A percentile compares a stretch with the other conserved stretches of the same genome.
These are phyloP conservation scores for Epichloe glyceriae DNA, from an alignment of 2,329 filamentous ascomycete genomes.

Conservation along the genomic window DNA sequence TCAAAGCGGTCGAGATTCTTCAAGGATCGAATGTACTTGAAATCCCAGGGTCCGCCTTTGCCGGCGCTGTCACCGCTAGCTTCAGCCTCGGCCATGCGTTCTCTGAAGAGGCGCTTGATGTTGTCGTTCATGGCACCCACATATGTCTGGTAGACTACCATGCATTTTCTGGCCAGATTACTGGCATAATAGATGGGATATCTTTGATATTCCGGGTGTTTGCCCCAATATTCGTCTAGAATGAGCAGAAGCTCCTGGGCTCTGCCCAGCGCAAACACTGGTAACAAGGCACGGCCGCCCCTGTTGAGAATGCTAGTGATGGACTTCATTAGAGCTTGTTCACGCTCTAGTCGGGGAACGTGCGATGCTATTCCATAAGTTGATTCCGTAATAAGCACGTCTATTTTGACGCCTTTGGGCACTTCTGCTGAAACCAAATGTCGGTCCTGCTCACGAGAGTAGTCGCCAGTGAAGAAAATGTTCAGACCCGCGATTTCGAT, in stretches of 20 bases:
- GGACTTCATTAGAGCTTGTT: constrained; percentile 88
- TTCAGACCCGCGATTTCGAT: constrained; percentile 95
- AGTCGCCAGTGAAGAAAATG: constrained; percentile 95
- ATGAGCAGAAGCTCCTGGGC: constrained; percentile 92
- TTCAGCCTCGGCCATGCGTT: constrained; percentile 83
- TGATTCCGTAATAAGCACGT: constrained; percentile 93
- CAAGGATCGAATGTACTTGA: constrained; percentile 82
- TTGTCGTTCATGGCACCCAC: constrained; percentile 99
- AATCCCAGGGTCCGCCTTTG: constrained; percentile 89
- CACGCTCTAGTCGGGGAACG: constrained; percentile 77
- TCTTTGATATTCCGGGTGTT: constrained; percentile 77
- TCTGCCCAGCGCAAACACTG: constrained; percentile 85
- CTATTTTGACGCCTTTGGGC: constrained; percentile 77
- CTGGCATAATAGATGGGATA: constrained; percentile 96
- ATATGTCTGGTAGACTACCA: constrained; percentile 98
- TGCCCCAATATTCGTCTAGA: constrained; percentile 91
- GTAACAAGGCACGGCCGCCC: constrained; percentile 84
- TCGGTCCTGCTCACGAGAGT: constrained; percentile 87
- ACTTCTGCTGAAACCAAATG: constrained; percentile 92
- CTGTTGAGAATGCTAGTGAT: constrained; percentile 85
- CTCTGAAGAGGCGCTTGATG: constrained; percentile 88
- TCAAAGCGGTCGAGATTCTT: constrained; percentile 93
- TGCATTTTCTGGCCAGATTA: constrained; percentile 88
- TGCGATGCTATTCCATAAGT: constrained; percentile 95
- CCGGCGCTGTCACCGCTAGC: constrained; percentile 59